These are phyloP conservation scores for Metschnikowia bowlesiae DNA, from an alignment of 805 yeast species.

Conservation along the genomic window DNA sequence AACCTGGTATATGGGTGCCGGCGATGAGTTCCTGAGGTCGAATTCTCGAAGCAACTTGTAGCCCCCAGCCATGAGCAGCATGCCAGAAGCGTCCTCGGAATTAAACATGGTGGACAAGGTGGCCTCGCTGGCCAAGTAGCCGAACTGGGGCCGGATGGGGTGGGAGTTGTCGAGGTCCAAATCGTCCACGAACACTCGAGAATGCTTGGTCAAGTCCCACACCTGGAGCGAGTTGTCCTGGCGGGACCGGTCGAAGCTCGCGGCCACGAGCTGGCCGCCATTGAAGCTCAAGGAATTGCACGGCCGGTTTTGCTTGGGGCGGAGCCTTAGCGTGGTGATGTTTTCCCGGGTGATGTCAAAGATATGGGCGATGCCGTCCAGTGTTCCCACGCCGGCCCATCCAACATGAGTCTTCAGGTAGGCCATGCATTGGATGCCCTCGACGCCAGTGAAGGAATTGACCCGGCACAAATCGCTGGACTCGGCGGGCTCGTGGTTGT, in stretches of 20 bases:
- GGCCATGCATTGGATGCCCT: slow-evolving; percentile 60
- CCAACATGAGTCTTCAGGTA: slow-evolving; percentile 56
- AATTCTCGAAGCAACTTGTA: slow-evolving; percentile 73
- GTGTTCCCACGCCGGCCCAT: slow-evolving; percentile 67
- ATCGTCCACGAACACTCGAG: slow-evolving; percentile 23
- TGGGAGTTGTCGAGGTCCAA: slow-evolving; percentile 42
- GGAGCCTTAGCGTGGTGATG: slow-evolving; percentile 37
- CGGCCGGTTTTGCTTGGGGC: slow-evolving; percentile 65
- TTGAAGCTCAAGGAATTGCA: slow-evolving; percentile 74
- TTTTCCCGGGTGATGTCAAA: slow-evolving; percentile 51
- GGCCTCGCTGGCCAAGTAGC: slow-evolving; percentile 70
- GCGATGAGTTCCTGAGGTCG: slow-evolving; percentile 57
- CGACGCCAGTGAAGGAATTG: slow-evolving; percentile 59
- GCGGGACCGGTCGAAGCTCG: slow-evolving; percentile 74
- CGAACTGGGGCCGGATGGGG: slow-evolving; percentile 47
- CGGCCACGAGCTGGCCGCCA: slow-evolving; percentile 59
- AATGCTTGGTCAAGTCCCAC: slow-evolving; percentile 70
- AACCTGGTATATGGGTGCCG: slow-evolving; percentile 60
- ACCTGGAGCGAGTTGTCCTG: slow-evolving; percentile 73
- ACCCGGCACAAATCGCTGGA: slow-evolving; percentile 48
- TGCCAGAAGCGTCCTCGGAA: slow-evolving; percentile 14
- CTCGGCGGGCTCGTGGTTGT: slow-evolving; percentile 43
- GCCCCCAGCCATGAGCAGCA: slow-evolving; percentile 60
- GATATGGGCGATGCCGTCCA: slow-evolving; percentile 60
- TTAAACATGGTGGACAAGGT: slow-evolving; percentile 64